Percentiles rank a stretch among this genome's conserved stretches.
These are phyloP conservation scores for Amoebophrya sp. DNA, from an alignment of 169 alveolate genomes.

Conservation along the genomic window DNA sequence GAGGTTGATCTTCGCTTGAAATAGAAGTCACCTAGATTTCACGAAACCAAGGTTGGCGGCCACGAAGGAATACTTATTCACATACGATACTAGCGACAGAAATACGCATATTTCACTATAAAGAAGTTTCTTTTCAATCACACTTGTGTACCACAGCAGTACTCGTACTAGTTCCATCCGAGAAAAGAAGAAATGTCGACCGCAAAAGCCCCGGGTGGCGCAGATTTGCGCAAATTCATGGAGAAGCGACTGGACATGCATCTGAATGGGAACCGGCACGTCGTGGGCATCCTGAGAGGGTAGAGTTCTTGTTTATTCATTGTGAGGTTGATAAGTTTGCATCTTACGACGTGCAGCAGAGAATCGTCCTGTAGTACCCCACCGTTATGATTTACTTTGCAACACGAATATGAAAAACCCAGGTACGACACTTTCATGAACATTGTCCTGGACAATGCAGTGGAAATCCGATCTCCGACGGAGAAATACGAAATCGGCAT, in stretches of 20 bases:
- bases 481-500: constrained; percentile 85
- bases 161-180: background rate
- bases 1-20: too few species aligned
- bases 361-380: too few species aligned
- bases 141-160: background rate
- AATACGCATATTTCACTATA: too few species aligned
- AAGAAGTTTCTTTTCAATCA: background rate
- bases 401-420: too few species aligned
- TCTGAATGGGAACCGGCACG: constrained; percentile 77
- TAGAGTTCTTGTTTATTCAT: background rate
- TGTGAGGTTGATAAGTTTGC: constrained; percentile 20
- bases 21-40: too few species aligned
- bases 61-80: too few species aligned
- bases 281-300: constrained; percentile 89
- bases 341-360: background rate
- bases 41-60: too few species aligned
- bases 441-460: constrained; percentile 84
- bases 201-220: constrained; percentile 69
- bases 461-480: constrained; percentile 59
- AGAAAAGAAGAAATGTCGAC: background rate
- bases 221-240: constrained; percentile 78
- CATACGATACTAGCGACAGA: too few species aligned
- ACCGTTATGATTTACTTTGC: too few species aligned
- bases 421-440: constrained; percentile 90
- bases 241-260: constrained; percentile 76